Conservation (phyloP, 192 early-diverging fungal genomes). For the Glomus cerebriforme region DNA sequence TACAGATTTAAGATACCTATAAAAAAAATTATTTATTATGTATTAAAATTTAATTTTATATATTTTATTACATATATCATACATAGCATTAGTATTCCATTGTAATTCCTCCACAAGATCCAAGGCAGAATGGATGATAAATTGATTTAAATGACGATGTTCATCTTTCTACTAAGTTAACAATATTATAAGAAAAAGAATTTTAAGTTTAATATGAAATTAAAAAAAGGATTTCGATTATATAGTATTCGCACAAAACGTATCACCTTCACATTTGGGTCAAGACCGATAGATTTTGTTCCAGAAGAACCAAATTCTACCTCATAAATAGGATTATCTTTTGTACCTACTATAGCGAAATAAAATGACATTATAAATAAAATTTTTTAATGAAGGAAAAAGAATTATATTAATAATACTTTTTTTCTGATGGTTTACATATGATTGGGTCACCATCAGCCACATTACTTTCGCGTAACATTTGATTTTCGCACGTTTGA, state of each 20-base stretch:
- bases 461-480: too few species aligned
- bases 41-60: not conserved
- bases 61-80: slow-evolving; percentile 26
- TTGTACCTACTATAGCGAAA: slow-evolving; percentile 92
- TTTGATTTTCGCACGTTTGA: too few species aligned
- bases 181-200: not conserved
- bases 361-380: slow-evolving; percentile 56
- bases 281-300: not conserved
- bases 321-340: slow-evolving; percentile 96
- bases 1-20: slow-evolving; percentile 89
- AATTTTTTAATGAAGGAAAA: not conserved
- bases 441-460: too few species aligned
- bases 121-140: slow-evolving; percentile 94
- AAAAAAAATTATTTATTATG: not conserved
- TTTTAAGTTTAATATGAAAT: not conserved
- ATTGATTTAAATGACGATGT: slow-evolving; percentile 89
- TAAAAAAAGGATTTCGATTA: not conserved
- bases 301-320: slow-evolving; percentile 68
- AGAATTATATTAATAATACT: too few species aligned
- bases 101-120: slow-evolving; percentile 96
- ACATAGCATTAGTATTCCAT: slow-evolving; percentile 86
- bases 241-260: not conserved
- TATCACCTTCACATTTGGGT: not conserved
- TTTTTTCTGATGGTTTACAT: too few species aligned
- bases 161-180: slow-evolving; percentile 66